Evolutionary conservation across 75 land plant genomes (phyloP), one percentile per base, ranked within the genome.

Genomic region (Larix kaempferi): DNA sequence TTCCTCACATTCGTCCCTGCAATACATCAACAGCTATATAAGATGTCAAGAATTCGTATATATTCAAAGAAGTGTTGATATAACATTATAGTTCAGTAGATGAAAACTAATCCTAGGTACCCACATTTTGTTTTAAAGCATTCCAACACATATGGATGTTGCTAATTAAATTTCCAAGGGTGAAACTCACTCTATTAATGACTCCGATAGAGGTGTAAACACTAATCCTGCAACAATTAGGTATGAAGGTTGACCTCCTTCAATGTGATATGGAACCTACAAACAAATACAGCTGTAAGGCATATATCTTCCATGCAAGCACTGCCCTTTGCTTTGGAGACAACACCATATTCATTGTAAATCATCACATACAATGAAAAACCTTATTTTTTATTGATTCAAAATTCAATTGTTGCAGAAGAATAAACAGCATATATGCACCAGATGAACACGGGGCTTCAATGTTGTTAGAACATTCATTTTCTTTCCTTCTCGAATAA

Each of bases 221-320:
- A 96, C 99, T 78, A 96, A 84, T 61, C 99, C 99, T 15, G 99
- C 95, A 80, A 92, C 83, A 35, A 96, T 96, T 11, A 96, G 77
- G 75, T 94, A 96, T 49, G 98, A 94, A 71, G 99, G 99, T 71
- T 89, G 89, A 67, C 80, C 94, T 69, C 80, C 93, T 86, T 88
- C 91, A 78, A 92, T 89, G 77, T 96, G 98, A 76, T 86, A 90
- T 4, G 99, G 99, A n/a, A 96, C 98, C 99, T 96, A 73, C 19
- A 81, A 19, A 65, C 12, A 52, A 37, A 39, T 21, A 8, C 14
- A 69, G 65, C 73, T 69, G 25, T 29, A 69, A 69, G 4, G 23
- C 12, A 69, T 35, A 69, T 41, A 41, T 7, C 39, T 19, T 12
- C 73, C 73, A 44, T 69, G 23, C 21, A 8, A 69, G 49, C 21